Conservation (phyloP, 2,329 filamentous ascomycete genomes). For the Chaetomium strumarium region DNA sequence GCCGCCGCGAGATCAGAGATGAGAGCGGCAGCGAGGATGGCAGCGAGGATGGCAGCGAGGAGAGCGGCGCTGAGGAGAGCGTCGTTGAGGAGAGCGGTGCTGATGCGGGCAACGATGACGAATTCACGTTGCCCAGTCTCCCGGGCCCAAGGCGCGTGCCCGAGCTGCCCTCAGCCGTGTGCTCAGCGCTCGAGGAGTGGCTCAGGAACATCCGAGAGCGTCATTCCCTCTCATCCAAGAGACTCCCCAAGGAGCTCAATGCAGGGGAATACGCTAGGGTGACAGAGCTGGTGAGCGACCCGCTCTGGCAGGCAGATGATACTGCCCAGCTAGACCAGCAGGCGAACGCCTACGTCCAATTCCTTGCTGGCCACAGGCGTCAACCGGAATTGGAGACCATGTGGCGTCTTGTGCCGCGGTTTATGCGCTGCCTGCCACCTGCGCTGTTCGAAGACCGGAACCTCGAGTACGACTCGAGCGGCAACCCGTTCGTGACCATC, state of each 20-base stretch:
- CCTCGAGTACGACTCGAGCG: not conserved
- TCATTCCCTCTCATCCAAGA: no score
- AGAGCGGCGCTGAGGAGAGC: no score
- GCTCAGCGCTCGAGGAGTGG: no score
- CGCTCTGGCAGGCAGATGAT: not conserved
- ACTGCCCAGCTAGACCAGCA: not conserved
- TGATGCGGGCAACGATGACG: no score
- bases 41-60: no score
- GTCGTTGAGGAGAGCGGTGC: no score
- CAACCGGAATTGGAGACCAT: not conserved
- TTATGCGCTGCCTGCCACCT: not conserved
- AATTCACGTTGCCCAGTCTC: no score
- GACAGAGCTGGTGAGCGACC: not conserved
- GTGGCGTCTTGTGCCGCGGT: not conserved
- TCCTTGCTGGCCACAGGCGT: not conserved
- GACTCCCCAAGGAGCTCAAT: not conserved
- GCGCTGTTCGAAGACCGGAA: not conserved
- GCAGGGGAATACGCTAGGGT: not conserved
- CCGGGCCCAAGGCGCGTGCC: no score
- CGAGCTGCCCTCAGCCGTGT: no score
- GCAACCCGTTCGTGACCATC: not conserved
- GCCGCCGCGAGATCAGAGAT: no score
- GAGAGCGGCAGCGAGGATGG: no score
- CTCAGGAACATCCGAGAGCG: no score
- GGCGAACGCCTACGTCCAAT: not conserved